Evolutionary conservation across 306 rosid genomes (phyloP).

Genomic region (Hippophae rhamnoides): DNA sequence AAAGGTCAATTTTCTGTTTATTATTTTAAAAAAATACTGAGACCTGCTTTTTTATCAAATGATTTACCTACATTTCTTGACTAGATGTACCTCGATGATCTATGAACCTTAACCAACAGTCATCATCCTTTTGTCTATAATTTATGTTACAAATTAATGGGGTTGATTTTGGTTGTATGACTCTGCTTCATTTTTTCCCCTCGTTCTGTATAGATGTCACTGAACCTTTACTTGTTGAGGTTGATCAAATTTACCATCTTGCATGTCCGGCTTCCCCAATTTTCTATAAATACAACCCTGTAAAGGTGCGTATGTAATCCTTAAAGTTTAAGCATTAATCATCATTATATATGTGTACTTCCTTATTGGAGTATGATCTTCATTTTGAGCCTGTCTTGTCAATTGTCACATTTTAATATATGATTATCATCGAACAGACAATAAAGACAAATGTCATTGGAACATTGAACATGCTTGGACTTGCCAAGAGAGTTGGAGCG

Average conservation of each 20-base stretch:
- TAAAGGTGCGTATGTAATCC: constrained; percentile 44
- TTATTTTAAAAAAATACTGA: too few species aligned
- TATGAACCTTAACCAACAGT: too few species aligned
- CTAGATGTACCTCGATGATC: too few species aligned
- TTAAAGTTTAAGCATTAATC: neutral
- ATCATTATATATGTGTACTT: neutral
- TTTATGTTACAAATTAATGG: too few species aligned
- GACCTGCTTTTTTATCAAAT: too few species aligned
- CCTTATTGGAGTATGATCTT: neutral
- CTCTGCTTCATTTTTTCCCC: constrained; percentile 12
- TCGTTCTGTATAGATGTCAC: constrained; percentile 59
- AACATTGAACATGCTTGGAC: constrained; percentile 96
- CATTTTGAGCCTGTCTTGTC: neutral
- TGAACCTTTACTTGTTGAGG: constrained; percentile 77
- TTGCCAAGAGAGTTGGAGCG: constrained; percentile 96
- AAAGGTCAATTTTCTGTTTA: too few species aligned
- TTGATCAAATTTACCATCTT: constrained; percentile 91
- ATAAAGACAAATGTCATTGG: constrained; percentile 96
- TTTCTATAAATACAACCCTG: constrained; percentile 94
- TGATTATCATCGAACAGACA: constrained; percentile 48
- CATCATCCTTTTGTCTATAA: too few species aligned
- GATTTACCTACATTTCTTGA: too few species aligned
- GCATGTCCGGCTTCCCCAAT: constrained; percentile 98
- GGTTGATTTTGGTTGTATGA: neutral
- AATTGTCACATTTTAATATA: constrained; percentile 6